Conservation (phyloP, 2,329 filamentous ascomycete genomes). For the Esteya vermicola region DNA sequence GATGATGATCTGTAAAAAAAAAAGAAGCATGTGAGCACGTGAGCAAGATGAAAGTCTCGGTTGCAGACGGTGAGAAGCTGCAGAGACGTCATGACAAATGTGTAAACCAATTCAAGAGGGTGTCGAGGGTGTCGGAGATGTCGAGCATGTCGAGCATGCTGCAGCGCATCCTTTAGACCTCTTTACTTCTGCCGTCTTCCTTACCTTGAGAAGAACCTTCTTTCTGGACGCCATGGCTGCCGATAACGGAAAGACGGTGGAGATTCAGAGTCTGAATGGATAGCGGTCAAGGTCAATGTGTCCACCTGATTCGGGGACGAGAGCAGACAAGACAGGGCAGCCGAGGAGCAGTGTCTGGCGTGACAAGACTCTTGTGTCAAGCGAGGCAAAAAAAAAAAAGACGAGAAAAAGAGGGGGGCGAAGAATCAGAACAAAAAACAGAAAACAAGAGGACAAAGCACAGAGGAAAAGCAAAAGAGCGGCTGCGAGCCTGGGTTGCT, state of each 20-base stretch:
- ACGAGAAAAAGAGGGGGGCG: no score
- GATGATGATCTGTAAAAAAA: slow-evolving; percentile 72
- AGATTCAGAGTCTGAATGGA: background rate
- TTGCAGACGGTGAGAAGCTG: no score
- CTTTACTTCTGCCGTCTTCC: no score
- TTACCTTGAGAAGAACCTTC: slow-evolving; percentile 82
- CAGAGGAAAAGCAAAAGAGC: no score
- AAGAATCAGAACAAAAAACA: no score
- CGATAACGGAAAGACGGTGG: background rate
- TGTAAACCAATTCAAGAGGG: no score
- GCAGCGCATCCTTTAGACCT: no score
- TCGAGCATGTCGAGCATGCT: no score
- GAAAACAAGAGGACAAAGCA: no score
- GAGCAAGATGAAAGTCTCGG: slow-evolving; percentile 5
- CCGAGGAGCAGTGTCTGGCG: background rate
- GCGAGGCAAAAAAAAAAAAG: no score
- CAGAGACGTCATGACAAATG: no score
- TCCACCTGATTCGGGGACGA: background rate
- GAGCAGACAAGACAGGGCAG: background rate
- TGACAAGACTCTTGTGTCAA: background rate
- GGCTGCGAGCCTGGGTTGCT: background rate
- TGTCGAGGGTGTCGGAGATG: no score
- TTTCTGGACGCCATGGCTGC: slow-evolving; percentile 62
- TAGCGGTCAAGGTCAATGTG: background rate
- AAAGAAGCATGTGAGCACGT: background rate